Conservation (phyloP, 169 alveolate species). For the Plasmodium falciparum region DNA sequence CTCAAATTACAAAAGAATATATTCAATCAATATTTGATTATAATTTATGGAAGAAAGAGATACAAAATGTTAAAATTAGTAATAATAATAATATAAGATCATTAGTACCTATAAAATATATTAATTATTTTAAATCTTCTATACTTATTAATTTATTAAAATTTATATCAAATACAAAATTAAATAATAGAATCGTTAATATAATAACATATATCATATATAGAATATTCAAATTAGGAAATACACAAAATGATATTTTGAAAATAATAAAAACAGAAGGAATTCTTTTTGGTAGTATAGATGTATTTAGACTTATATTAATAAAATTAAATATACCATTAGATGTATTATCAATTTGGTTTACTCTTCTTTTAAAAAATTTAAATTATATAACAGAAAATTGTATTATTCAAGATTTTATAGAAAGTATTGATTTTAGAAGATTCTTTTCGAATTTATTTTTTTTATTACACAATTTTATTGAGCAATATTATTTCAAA, state of each 20-base stretch:
- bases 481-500: conserved; percentile 63
- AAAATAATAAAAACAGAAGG: conserved; percentile 49
- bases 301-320: conserved; percentile 19
- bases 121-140: conserved; percentile 19
- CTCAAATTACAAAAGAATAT: conserved; percentile 60
- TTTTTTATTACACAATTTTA: conserved; percentile 34
- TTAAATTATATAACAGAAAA: conserved; percentile 19
- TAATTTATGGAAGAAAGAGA: conserved; percentile 46
- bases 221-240: conserved; percentile 22
- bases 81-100: conserved; percentile 54
- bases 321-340: conserved; percentile 53
- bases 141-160: conserved; percentile 37
- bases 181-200: conserved; percentile 37
- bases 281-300: conserved; percentile 32
- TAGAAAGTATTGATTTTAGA: conserved; percentile 56
- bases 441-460: conserved; percentile 45
- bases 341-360: conserved; percentile 19
- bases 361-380: conserved; percentile 19
- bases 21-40: conserved; percentile 48
- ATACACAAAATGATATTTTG: conserved; percentile 13
- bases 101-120: conserved; percentile 33
- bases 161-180: conserved; percentile 16
- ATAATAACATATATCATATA: conserved; percentile 29
- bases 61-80: conserved; percentile 64
- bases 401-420: conserved; percentile 27